Percentiles rank a stretch among this genome's conserved stretches.
Conservation (phyloP, 371 early-diverging fungal species). For the Sporodiniella umbellata region DNA sequence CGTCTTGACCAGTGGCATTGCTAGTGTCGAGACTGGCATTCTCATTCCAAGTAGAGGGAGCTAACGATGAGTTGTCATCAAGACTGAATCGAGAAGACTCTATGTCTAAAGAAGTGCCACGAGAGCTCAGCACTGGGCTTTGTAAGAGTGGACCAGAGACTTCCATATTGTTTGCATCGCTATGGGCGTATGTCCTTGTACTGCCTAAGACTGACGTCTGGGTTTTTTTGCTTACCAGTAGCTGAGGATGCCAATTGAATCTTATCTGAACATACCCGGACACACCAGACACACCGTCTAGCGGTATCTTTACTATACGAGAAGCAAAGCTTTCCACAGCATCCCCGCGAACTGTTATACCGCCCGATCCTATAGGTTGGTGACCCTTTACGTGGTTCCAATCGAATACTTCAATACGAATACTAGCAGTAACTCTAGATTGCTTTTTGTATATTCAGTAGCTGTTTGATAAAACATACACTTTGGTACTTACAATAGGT, state of each 20-base stretch:
- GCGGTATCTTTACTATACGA: slow-evolving; percentile 32
- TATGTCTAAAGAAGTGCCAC: neutral
- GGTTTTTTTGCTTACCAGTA: slow-evolving; percentile 37
- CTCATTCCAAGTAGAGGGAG: slow-evolving; percentile 11
- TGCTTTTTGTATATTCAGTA: slow-evolving; percentile 27
- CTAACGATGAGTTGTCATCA: slow-evolving; percentile 20
- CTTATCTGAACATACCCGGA: slow-evolving; percentile 36
- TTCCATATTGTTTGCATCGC: slow-evolving; percentile 15
- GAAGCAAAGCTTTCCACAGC: slow-evolving; percentile 38
- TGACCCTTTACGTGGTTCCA: slow-evolving; percentile 73
- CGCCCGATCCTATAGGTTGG: slow-evolving; percentile 42
- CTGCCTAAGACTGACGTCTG: slow-evolving; percentile 36
- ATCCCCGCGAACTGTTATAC: slow-evolving; percentile 40
- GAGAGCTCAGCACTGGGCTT: neutral
- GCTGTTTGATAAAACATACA: no score
- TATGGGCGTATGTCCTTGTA: slow-evolving; percentile 13
- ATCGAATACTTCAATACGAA: slow-evolving; percentile 78
- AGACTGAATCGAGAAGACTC: slow-evolving; percentile 1
- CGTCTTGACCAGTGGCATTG: slow-evolving; percentile 28
- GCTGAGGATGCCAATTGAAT: slow-evolving; percentile 46
- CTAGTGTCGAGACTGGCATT: slow-evolving; percentile 1
- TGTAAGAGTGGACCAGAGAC: slow-evolving; percentile 17
- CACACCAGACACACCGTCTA: slow-evolving; percentile 44
- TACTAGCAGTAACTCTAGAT: slow-evolving; percentile 56
- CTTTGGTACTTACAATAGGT: slow-evolving; percentile 62